Conservation (phyloP, 306 rosid genomes). For the Ziziphus jujuba region DNA sequence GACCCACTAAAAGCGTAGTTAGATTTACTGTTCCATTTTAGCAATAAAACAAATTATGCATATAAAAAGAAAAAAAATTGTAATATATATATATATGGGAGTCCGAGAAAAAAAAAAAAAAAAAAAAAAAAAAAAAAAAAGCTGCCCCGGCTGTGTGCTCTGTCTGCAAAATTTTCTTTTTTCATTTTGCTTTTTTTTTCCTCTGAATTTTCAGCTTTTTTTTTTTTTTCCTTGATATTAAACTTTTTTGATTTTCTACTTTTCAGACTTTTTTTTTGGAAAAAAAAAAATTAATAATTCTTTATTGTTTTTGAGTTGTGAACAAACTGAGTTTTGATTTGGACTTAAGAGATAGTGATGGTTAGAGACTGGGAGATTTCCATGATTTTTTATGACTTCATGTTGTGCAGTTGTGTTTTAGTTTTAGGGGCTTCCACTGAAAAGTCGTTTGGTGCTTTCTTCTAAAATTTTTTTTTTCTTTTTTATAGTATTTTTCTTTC, state of each 20-base stretch:
- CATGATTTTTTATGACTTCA: not conserved
- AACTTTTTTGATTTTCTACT: not conserved
- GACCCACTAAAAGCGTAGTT: slow-evolving; percentile 3
- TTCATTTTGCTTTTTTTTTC: not conserved
- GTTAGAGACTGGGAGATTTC: not conserved
- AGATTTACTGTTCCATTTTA: slow-evolving; percentile 16
- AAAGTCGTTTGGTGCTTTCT: no score
- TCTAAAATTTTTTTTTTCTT: no score
- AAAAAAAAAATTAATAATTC: no score
- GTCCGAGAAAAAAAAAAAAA: no score
- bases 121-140: not conserved
- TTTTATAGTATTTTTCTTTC: no score
- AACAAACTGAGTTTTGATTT: slow-evolving; percentile 7
- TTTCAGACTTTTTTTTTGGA: not conserved
- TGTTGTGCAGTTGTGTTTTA: not conserved
- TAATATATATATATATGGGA: not conserved
- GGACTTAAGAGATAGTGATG: not conserved
- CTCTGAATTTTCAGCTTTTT: not conserved
- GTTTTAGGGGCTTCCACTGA: not conserved
- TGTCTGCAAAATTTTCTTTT: slow-evolving; percentile 4
- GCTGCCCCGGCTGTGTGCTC: slow-evolving; percentile 26
- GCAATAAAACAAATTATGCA: not conserved
- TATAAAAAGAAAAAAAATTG: no score
- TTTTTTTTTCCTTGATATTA: not conserved
- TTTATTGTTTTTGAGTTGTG: slow-evolving; percentile 2